Percentiles rank a stretch among this genome's conserved stretches.
phyloP scores from a whole-genome alignment of 805 yeast genomes.

The Starmera amethionina region DNA sequence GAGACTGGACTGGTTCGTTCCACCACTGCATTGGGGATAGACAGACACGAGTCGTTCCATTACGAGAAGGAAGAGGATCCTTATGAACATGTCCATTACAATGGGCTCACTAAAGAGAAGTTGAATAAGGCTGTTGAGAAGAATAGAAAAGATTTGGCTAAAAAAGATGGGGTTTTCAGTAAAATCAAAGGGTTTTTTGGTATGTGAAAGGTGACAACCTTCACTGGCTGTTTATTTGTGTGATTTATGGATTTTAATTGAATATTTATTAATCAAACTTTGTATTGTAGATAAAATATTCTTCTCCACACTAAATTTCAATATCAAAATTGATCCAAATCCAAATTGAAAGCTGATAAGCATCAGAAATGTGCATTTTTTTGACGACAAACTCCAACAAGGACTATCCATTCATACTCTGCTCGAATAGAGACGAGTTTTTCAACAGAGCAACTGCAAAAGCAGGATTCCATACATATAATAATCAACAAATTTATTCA shows the following conservation, averaged over 20 bases:
- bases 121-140: slow-evolving; percentile 21
- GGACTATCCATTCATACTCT: slow-evolving; percentile 61
- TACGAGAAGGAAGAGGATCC: slow-evolving; percentile 1
- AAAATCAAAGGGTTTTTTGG: slow-evolving; percentile 11
- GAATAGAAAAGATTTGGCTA: slow-evolving; percentile 20
- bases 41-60: slow-evolving; percentile 24
- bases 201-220: slow-evolving; percentile 10
- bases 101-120: slow-evolving; percentile 13
- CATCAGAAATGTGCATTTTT: slow-evolving; percentile 63
- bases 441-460: slow-evolving; percentile 60
- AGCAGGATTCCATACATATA: slow-evolving; percentile 33
- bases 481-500: slow-evolving; percentile 32
- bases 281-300: neutral
- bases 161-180: slow-evolving; percentile 8
- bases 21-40: slow-evolving; percentile 41
- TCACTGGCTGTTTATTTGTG: neutral
- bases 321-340: neutral
- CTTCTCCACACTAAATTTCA: neutral
- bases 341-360: slow-evolving; percentile 10
- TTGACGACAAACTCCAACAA: slow-evolving; percentile 60
- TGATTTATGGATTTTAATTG: too few species aligned
- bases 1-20: slow-evolving; percentile 57
- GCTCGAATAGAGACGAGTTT: slow-evolving; percentile 85
- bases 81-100: slow-evolving; percentile 1
- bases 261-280: neutral